These are phyloP conservation scores for Phytophthora hybrid DNA, from an alignment of 352 stramenopile genomes.

Conservation along the genomic window DNA sequence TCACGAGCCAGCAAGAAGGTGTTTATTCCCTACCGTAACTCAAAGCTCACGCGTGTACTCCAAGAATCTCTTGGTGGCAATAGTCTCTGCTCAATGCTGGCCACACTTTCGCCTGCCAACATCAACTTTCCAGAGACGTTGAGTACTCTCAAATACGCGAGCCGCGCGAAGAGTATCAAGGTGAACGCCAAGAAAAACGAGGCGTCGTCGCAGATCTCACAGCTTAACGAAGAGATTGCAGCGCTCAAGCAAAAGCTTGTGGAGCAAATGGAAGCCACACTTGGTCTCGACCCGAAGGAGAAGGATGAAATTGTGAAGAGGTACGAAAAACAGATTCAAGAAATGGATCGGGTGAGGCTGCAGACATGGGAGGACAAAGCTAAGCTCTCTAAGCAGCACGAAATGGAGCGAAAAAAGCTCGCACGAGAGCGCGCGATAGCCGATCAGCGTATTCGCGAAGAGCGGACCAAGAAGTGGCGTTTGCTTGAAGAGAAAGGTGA, in stretches of 20 bases:
- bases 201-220: constrained; percentile 89
- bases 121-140: constrained; percentile 96
- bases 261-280: constrained; percentile 71
- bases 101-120: constrained; percentile 94
- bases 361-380: constrained; percentile 92
- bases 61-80: constrained; percentile 95
- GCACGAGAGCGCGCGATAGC: constrained; percentile 82
- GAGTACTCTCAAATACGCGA: constrained; percentile 96
- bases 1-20: constrained; percentile 85
- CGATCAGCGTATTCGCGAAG: constrained; percentile 83
- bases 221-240: constrained; percentile 92
- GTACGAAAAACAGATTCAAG: constrained; percentile 91
- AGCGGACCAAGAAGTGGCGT: constrained; percentile 87
- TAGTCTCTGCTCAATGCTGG: constrained; percentile 95
- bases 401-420: constrained; percentile 84
- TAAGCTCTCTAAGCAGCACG: constrained; percentile 86
- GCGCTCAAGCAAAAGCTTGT: constrained; percentile 88
- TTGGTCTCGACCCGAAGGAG: constrained; percentile 82
- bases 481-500: constrained; percentile 86
- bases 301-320: constrained; percentile 90
- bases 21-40: constrained; percentile 95
- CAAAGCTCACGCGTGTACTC: constrained; percentile 94
- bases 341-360: constrained; percentile 86
- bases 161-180: constrained; percentile 95
- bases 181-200: constrained; percentile 95